Evolutionary conservation across 768 basidiomycete genomes (phyloP).

Genomic region (Mrakia blollopis): DNA sequence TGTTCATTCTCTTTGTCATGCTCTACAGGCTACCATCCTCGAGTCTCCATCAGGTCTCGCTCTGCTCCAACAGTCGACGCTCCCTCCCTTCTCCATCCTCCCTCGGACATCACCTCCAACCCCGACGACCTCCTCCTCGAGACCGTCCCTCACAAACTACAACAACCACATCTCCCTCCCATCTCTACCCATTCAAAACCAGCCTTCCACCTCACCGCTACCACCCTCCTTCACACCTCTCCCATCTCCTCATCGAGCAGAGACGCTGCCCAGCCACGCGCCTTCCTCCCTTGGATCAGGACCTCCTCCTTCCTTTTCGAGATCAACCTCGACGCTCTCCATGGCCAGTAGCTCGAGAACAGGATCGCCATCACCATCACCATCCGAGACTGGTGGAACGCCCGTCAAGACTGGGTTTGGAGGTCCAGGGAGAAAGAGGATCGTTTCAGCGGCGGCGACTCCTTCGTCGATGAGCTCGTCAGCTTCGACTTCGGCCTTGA

Average conservation of each 20-base stretch:
- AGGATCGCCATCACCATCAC: not conserved
- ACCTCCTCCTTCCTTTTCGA: conserved; percentile 6
- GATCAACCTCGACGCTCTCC: conserved; percentile 12
- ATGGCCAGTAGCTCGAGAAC: not conserved
- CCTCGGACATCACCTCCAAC: conserved; percentile 32
- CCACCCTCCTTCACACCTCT: conserved; percentile 20
- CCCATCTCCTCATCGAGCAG: conserved; percentile 33
- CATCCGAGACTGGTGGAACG: not conserved
- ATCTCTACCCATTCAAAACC: conserved; percentile 16
- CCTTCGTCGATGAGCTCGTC: not conserved
- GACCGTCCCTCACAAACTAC: conserved; percentile 29
- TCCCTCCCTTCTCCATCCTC: conserved; percentile 42
- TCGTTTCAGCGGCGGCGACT: not conserved
- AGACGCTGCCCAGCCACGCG: conserved; percentile 4
- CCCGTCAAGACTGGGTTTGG: conserved; percentile 27
- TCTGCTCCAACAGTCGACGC: conserved; percentile 43
- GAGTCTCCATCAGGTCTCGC: conserved; percentile 79
- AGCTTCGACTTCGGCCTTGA: not conserved
- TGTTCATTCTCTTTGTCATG: not conserved
- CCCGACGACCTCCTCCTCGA: conserved; percentile 34
- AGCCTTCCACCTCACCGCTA: not conserved
- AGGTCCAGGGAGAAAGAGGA: conserved; percentile 23
- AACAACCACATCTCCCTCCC: conserved; percentile 31
- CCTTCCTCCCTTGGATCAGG: conserved; percentile 9
- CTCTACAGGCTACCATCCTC: conserved; percentile 61